Evolutionary conservation across 179 eudicot species (phyloP).

Genomic region (Carnegiea gigantea): DNA sequence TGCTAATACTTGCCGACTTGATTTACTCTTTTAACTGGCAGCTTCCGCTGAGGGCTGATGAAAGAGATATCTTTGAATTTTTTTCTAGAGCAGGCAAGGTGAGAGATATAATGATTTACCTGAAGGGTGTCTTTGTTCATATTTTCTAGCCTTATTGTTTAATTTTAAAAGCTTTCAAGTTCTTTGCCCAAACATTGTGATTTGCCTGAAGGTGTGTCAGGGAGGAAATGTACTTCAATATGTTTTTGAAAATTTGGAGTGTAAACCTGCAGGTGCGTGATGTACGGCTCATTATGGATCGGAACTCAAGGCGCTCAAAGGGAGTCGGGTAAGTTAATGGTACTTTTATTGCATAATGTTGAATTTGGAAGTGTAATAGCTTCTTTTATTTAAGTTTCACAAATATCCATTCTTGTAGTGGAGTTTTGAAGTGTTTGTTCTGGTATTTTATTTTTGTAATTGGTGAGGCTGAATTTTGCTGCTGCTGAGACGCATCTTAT

Average conservation of each 20-base stretch:
- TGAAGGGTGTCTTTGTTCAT: background rate
- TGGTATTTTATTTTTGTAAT: background rate
- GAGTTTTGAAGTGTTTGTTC: background rate
- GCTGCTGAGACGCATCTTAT: background rate
- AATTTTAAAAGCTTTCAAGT: background rate
- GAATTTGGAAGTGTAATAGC: background rate
- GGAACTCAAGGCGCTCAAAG: conserved; percentile 82
- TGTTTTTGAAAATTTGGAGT: background rate
- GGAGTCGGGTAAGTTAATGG: conserved; percentile 74
- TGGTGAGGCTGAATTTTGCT: background rate
- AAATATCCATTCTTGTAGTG: background rate
- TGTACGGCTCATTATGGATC: conserved; percentile 90
- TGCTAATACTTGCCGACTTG: conserved; percentile 11
- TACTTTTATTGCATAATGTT: background rate
- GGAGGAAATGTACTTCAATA: background rate
- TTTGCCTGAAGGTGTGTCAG: background rate
- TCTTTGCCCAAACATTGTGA: background rate
- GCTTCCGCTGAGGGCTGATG: conserved; percentile 89
- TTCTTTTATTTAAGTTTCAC: background rate
- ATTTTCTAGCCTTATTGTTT: background rate
- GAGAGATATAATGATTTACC: conserved; percentile 14
- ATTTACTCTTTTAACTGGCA: conserved; percentile 26
- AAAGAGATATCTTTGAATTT: conserved; percentile 83
- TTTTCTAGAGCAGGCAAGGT: conserved; percentile 96
- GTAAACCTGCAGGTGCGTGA: conserved; percentile 66